A percentile compares a stretch with the other conserved stretches of the same genome.
These are phyloP conservation scores for Yarrowia divulgata DNA, from an alignment of 805 yeast genomes.

Conservation along the genomic window DNA sequence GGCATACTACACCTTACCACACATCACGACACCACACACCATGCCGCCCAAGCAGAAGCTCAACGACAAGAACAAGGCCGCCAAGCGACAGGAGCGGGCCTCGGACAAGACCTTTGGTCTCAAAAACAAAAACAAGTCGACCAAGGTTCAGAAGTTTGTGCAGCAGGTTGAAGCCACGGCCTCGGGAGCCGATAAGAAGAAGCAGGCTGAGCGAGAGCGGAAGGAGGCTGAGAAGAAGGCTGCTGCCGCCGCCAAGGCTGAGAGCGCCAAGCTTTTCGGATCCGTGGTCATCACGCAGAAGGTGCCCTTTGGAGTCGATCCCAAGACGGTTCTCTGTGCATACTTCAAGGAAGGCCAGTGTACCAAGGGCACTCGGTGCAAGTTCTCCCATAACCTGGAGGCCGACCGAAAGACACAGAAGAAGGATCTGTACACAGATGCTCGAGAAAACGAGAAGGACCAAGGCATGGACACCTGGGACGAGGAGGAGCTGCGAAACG, in stretches of 20 bases:
- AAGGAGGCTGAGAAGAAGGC: slow-evolving; percentile 84
- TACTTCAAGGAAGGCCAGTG: slow-evolving; percentile 87
- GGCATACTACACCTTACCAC: slow-evolving; percentile 17
- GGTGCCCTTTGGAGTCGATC: slow-evolving; percentile 97
- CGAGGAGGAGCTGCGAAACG: slow-evolving; percentile 89
- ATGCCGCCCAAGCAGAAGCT: slow-evolving; percentile 62
- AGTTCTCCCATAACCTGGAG: slow-evolving; percentile 87
- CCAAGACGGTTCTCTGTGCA: slow-evolving; percentile 90
- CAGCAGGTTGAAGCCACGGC: slow-evolving; percentile 67
- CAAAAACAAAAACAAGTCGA: slow-evolving; percentile 92
- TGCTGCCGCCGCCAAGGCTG: slow-evolving; percentile 86
- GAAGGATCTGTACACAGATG: slow-evolving; percentile 92
- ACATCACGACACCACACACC: neutral
- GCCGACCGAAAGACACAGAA: slow-evolving; percentile 88
- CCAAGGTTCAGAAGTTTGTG: slow-evolving; percentile 80
- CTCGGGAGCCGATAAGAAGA: slow-evolving; percentile 65
- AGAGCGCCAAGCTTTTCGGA: slow-evolving; percentile 80
- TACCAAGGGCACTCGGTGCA: slow-evolving; percentile 71
- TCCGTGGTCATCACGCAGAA: slow-evolving; percentile 74
- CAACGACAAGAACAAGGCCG: slow-evolving; percentile 61
- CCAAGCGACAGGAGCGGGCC: slow-evolving; percentile 64
- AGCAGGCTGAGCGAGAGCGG: slow-evolving; percentile 75
- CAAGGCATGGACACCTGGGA: slow-evolving; percentile 98
- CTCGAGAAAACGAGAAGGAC: slow-evolving; percentile 67
- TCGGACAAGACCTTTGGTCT: slow-evolving; percentile 94